Percentiles rank a stretch among this genome's conserved stretches.
phyloP scores from a whole-genome alignment of 106 monocot genomes.

The Posidonia australis region DNA sequence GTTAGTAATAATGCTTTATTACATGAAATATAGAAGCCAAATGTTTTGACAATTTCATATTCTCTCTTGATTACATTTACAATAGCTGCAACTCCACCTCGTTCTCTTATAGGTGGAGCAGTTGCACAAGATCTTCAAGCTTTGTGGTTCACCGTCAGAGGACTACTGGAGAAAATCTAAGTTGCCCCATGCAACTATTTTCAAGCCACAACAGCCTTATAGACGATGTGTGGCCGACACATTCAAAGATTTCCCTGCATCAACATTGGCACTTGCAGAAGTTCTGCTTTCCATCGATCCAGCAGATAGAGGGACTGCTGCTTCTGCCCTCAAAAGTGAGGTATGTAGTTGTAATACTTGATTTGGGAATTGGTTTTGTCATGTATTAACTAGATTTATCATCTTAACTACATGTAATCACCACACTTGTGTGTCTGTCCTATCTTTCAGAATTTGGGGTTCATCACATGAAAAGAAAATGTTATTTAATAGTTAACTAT shows the following conservation, averaged over 20 bases:
- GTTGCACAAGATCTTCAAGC: conserved; percentile 30
- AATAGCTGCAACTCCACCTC: neutral
- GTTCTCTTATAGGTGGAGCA: conserved; percentile 17
- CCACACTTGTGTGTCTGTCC: too few relatives aligned
- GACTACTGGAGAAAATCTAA: conserved; percentile 27
- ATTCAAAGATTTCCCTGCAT: conserved; percentile 21
- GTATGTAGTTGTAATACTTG: neutral
- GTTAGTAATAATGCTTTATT: too few relatives aligned
- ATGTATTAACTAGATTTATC: too few relatives aligned
- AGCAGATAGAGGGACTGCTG: conserved; percentile 20
- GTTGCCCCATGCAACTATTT: conserved; percentile 29
- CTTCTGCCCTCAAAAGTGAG: conserved; percentile 20
- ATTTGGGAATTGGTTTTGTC: neutral
- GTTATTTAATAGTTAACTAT: too few relatives aligned
- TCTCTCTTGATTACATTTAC: too few relatives aligned
- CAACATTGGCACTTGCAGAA: conserved; percentile 15
- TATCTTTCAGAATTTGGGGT: too few relatives aligned
- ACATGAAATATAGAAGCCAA: too few relatives aligned
- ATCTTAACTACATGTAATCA: too few relatives aligned
- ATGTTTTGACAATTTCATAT: too few relatives aligned
- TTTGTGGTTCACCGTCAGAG: conserved; percentile 30
- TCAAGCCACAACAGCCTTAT: conserved; percentile 29
- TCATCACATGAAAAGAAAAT: too few relatives aligned
- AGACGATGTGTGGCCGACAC: conserved; percentile 14
- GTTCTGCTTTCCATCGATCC: conserved; percentile 26